Evolutionary conservation across 257 asterid species (phyloP).

Genomic region (Voacanga thouarsii): DNA sequence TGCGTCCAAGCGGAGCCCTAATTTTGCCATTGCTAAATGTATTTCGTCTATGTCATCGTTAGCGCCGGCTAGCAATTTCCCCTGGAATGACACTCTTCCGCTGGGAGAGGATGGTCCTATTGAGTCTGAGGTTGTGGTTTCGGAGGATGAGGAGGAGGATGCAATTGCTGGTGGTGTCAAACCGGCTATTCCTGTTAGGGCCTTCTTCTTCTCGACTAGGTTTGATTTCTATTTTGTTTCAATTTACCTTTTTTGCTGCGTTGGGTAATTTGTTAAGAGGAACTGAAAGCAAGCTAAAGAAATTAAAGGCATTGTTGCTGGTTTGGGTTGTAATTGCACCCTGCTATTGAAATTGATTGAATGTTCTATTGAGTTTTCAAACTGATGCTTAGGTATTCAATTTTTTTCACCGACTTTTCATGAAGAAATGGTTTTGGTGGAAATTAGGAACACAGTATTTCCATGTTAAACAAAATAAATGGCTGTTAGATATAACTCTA

Average conservation of each 20-base stretch:
- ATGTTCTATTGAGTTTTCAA: background rate
- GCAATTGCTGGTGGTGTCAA: constrained; percentile 30
- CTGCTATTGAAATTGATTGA: background rate
- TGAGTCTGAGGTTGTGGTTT: constrained; percentile 17
- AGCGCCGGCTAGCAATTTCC: constrained; percentile 41
- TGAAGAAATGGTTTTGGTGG: background rate
- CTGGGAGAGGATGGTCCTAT: constrained; percentile 24
- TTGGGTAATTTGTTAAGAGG: background rate
- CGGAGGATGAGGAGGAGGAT: constrained; percentile 42
- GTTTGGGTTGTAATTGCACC: background rate
- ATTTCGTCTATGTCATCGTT: constrained; percentile 52
- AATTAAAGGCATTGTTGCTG: background rate
- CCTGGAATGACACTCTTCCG: constrained; percentile 45
- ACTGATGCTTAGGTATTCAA: background rate
- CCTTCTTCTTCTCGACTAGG: constrained; percentile 94
- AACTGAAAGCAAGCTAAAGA: background rate
- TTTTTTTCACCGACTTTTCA: background rate
- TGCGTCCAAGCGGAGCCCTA: constrained; percentile 25
- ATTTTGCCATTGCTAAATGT: constrained; percentile 36
- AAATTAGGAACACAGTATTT: background rate
- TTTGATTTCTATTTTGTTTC: constrained; percentile 20
- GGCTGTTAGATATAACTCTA: background rate
- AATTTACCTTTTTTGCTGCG: background rate
- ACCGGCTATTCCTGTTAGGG: constrained; percentile 73
- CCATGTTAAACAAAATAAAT: background rate